Evolutionary conservation across 2,329 filamentous ascomycete species (phyloP), one percentile per base, ranked within the genome.

Genomic region (Epichloe hybrida): DNA sequence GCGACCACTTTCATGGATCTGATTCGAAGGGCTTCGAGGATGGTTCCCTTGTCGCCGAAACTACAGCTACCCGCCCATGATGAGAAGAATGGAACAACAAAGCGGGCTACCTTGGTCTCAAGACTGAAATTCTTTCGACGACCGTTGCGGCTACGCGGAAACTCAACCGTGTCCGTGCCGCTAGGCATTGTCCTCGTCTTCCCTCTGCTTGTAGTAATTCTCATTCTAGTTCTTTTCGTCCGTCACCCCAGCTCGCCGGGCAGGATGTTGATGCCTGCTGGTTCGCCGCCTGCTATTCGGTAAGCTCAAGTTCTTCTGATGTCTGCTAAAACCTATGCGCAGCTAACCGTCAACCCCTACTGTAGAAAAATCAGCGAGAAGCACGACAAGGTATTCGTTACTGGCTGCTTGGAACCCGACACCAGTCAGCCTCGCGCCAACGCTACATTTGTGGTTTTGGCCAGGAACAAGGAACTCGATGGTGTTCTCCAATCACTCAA

Each of bases 401-500:
- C 83, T 38, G 93, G 93, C 57, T 98, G 93, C 66, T 77, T 88
- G 61, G 83, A 90, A 58, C 83, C 86, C 46, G 84, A 94, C 61
- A 86, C 83, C 36, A 81, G 80, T 57, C 76, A 82, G 54, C 88
- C 88, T 41, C 81, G 89, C 63, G 93, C 88, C 58, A 98, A 97
- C 64, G 93, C 88, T 54, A 91, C 88, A 27, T 95, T 98, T 62
- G 93, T 98, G 56, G 89, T 98, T 39, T 77, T 98, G 53, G 93
- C 93, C 50, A 77, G 93, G 60, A 97, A 98, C 66, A 94, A 95
- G 74, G 93, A 98, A 71, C 69, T 98, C 56, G 90, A 95, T 0
- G 93, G 93, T 53, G 93, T 98, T 39, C 81, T 98, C 57, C 88
- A 97, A 68, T 97, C 93, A 9, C 79, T 98, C 67, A 96, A 96